Conservation (phyloP, 1,284 basidiomycete species). For the Trametes versicolor region DNA sequence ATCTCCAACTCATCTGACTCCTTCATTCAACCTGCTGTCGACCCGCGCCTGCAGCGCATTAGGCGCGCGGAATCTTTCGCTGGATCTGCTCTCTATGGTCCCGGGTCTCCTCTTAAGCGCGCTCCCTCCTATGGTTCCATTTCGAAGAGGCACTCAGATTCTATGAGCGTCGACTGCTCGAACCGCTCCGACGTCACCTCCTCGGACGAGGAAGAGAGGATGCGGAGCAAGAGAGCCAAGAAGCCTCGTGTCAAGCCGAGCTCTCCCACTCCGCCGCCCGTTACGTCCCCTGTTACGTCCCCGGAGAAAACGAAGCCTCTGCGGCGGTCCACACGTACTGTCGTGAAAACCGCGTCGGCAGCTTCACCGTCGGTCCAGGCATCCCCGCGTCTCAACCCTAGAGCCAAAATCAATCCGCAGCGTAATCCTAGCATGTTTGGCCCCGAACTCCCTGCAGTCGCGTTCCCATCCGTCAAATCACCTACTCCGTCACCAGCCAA, state of each 20-base stretch:
- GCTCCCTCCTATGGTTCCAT: constrained; percentile 50
- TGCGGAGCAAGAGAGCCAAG: constrained; percentile 66
- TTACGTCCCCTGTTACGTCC: constrained; percentile 31
- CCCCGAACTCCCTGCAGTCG: constrained; percentile 46
- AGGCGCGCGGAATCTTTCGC: constrained; percentile 46
- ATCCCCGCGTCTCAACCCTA: constrained; percentile 36
- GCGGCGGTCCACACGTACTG: constrained; percentile 31
- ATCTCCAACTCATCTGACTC: constrained; percentile 48
- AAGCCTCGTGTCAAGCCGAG: constrained; percentile 61
- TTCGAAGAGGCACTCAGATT: constrained; percentile 45
- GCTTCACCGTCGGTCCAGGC: constrained; percentile 24
- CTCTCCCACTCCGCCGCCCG: constrained; percentile 43
- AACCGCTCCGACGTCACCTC: constrained; percentile 55
- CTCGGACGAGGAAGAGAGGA: constrained; percentile 81
- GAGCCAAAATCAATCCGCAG: constrained; percentile 54
- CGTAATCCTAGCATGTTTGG: constrained; percentile 71
- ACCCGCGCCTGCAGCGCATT: constrained; percentile 43
- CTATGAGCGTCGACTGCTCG: constrained; percentile 47
- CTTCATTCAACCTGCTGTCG: constrained; percentile 38
- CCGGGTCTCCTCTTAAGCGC: constrained; percentile 50
- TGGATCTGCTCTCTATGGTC: constrained; percentile 37
- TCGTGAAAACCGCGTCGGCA: constrained; percentile 30
- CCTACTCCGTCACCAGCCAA: constrained; percentile 16
- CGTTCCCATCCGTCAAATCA: constrained; percentile 14
- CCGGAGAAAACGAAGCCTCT: constrained; percentile 29